phyloP scores from a whole-genome alignment of 306 rosid species.

The Medicago truncatula region MtrunA17r5.0-ANR NC_053048.1:53818001-53818500 shows the following conservation, averaged over 20 bases:
- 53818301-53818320: not conserved
- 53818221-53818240: not conserved
- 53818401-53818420: constrained; percentile 86
- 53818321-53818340: not conserved
- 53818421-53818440: constrained; percentile 89
- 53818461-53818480: constrained; percentile 83
- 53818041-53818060: constrained; percentile 81
- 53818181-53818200: not conserved
- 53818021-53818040: constrained; percentile 76
- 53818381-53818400: constrained; percentile 84
- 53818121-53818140: constrained; percentile 61
- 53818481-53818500: constrained; percentile 57
- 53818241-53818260: not conserved
- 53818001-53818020: constrained; percentile 69
- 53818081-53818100: constrained; percentile 80
- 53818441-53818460: constrained; percentile 93
- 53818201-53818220: not conserved
- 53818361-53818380: constrained; percentile 52
- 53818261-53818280: not conserved
- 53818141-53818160: constrained; percentile 24
- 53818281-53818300: not conserved
- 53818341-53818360: not conserved
- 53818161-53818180: constrained; percentile 22
- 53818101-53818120: constrained; percentile 64
- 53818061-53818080: constrained; percentile 84